These are phyloP conservation scores for Mariannaea elegans DNA, from an alignment of 2,329 filamentous ascomycete genomes.

Conservation along the genomic window DNA sequence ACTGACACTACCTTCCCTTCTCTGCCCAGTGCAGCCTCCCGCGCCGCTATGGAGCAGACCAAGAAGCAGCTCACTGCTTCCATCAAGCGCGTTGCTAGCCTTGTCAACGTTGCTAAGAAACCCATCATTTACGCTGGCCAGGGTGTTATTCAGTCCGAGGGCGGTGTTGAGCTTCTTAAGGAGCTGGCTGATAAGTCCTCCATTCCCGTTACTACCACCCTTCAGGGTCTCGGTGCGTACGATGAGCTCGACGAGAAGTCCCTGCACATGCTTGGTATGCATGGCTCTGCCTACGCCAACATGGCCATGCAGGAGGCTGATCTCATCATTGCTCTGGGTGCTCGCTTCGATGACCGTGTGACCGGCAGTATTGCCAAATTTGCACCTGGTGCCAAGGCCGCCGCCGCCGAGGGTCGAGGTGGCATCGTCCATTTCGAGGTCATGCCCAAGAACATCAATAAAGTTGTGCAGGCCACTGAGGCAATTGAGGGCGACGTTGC, in stretches of 20 bases:
- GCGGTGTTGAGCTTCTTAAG: constrained; percentile 81
- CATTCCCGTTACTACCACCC: constrained; percentile 94
- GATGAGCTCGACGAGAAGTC: constrained; percentile 95
- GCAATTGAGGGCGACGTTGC: constrained; percentile 93
- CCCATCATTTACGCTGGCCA: constrained; percentile 95
- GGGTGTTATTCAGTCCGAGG: constrained; percentile 81
- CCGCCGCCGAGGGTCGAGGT: constrained; percentile 84
- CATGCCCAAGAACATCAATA: constrained; percentile 99
- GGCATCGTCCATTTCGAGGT: constrained; percentile 98
- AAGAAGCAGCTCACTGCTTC: constrained; percentile 77
- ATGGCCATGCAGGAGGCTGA: constrained; percentile 98
- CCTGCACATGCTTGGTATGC: constrained; percentile 98
- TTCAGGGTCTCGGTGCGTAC: constrained; percentile 91
- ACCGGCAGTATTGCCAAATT: constrained; percentile 85
- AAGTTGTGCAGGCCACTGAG: constrained; percentile 95
- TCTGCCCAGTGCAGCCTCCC: constrained; percentile 85
- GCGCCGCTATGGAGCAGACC: constrained; percentile 76
- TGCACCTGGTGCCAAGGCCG: constrained; percentile 85
- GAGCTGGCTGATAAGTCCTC: constrained; percentile 89
- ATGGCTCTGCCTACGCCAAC: constrained; percentile 96
- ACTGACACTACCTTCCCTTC: constrained; percentile 76
- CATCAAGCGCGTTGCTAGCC: constrained; percentile 78
- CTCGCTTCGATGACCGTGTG: constrained; percentile 95
- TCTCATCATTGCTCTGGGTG: constrained; percentile 92
- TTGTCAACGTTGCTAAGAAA: constrained; percentile 91